Percentiles rank a stretch among this genome's conserved stretches.
phyloP scores from a whole-genome alignment of 2,329 filamentous ascomycete species.

The Diplocarpon rosae region DNA sequence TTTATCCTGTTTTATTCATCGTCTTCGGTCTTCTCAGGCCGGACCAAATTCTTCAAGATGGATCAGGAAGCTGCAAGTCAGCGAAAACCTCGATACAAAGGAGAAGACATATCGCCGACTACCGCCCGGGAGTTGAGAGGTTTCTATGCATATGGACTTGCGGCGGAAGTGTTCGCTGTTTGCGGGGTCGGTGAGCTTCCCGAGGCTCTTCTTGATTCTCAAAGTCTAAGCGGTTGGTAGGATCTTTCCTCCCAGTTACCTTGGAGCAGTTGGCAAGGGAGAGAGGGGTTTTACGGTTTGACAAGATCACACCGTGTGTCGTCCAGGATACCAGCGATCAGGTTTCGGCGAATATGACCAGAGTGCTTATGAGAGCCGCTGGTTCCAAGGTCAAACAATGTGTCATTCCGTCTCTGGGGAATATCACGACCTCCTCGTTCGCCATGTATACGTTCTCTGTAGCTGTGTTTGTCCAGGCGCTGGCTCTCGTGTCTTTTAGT shows the following conservation, averaged over 20 bases:
- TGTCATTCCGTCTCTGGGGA: conserved; percentile 66
- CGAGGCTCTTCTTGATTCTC: background rate
- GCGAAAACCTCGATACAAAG: conserved; percentile 48
- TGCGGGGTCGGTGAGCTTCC: conserved; percentile 62
- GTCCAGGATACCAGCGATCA: conserved; percentile 27
- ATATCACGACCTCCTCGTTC: conserved; percentile 88
- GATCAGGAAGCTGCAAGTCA: background rate
- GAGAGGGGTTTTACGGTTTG: conserved; percentile 72
- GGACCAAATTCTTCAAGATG: background rate
- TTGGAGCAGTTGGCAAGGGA: conserved; percentile 86
- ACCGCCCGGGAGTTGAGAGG: conserved; percentile 76
- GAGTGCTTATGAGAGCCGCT: conserved; percentile 10
- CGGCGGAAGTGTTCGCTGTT: conserved; percentile 89
- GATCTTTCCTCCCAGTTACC: conserved; percentile 87
- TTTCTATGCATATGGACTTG: conserved; percentile 94
- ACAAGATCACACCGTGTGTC: conserved; percentile 64
- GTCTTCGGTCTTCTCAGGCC: too few relatives aligned
- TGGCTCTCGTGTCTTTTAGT: conserved; percentile 90
- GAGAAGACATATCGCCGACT: conserved; percentile 76
- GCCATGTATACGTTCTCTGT: conserved; percentile 97
- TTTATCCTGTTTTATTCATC: too few relatives aligned
- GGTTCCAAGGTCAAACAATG: conserved; percentile 36
- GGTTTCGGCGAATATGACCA: conserved; percentile 5
- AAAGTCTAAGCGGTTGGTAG: conserved; percentile 31
- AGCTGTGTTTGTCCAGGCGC: conserved; percentile 76